Evolutionary conservation across 306 rosid species (phyloP).

Genomic region (Quercus rubra): DNA sequence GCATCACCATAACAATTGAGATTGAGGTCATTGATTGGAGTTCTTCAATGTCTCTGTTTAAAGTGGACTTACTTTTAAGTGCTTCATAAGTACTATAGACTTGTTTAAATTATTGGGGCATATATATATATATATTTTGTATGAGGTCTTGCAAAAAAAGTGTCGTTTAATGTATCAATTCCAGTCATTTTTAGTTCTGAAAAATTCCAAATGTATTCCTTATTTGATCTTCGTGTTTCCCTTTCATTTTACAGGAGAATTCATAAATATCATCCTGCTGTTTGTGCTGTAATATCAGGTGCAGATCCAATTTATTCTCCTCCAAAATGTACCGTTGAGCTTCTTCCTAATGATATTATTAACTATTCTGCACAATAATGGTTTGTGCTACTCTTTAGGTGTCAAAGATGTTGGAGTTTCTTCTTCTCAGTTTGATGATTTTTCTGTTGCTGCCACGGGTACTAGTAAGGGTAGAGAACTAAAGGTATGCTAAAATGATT

Average conservation of each 20-base stretch:
- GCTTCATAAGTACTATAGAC: too few relatives aligned
- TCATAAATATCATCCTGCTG: slow-evolving; percentile 24
- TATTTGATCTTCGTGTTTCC: not conserved
- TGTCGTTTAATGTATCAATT: not conserved
- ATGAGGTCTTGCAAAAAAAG: too few relatives aligned
- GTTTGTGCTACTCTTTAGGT: slow-evolving; percentile 3
- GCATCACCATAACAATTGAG: too few relatives aligned
- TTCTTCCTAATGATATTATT: not conserved
- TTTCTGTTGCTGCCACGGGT: slow-evolving; percentile 42
- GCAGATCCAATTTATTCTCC: slow-evolving; percentile 10
- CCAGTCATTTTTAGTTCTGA: slow-evolving; percentile 9
- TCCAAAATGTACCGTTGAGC: not conserved
- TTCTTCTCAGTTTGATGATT: slow-evolving; percentile 48
- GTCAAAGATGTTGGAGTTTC: slow-evolving; percentile 47
- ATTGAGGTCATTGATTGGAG: too few relatives aligned
- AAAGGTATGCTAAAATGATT: slow-evolving; percentile 43
- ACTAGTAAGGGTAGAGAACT: slow-evolving; percentile 39
- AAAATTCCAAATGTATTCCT: not conserved
- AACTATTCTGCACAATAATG: not conserved
- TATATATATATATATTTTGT: too few relatives aligned
- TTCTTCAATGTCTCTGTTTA: too few relatives aligned
- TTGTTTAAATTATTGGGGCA: too few relatives aligned
- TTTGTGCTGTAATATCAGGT: slow-evolving; percentile 60
- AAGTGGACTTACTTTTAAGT: too few relatives aligned
- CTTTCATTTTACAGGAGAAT: slow-evolving; percentile 44